phyloP scores from a whole-genome alignment of 371 early-diverging fungal species.

The Apophysomyces variabilis region DNA sequence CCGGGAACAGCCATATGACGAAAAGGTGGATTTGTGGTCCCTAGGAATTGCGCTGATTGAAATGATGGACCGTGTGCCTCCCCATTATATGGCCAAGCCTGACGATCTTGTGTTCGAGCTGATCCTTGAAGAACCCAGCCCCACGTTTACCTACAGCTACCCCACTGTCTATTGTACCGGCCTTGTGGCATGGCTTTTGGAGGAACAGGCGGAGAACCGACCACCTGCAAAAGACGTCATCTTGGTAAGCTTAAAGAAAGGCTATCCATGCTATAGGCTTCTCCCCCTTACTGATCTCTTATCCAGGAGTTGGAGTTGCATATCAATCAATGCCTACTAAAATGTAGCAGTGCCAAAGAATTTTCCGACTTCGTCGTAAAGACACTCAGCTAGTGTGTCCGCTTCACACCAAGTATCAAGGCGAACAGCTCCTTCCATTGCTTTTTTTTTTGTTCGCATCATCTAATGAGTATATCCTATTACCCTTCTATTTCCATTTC shows the following conservation, averaged over 20 bases:
- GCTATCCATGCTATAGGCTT: too few relatives aligned
- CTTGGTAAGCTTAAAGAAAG: constrained; percentile 26
- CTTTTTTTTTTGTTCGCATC: background rate
- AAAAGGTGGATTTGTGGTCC: constrained; percentile 56
- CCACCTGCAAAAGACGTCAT: constrained; percentile 45
- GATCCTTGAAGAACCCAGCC: constrained; percentile 44
- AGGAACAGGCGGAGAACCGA: constrained; percentile 39
- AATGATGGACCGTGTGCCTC: constrained; percentile 62
- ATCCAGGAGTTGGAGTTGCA: constrained; percentile 47
- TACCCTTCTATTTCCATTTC: too few relatives aligned
- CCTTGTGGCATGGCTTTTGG: constrained; percentile 55
- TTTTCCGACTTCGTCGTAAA: constrained; percentile 37
- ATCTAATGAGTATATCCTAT: too few relatives aligned
- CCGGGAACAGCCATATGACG: constrained; percentile 39
- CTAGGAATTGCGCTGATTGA: constrained; percentile 56
- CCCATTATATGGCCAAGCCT: constrained; percentile 44
- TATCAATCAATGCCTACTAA: constrained; percentile 42
- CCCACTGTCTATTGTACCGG: constrained; percentile 52
- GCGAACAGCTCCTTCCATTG: background rate
- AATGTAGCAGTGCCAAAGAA: constrained; percentile 31
- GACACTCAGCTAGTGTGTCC: constrained; percentile 14
- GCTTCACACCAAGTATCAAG: too few relatives aligned
- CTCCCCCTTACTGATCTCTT: background rate
- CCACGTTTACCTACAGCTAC: constrained; percentile 51
- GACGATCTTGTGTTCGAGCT: constrained; percentile 44